Conservation (phyloP, 352 stramenopile genomes). For the Phytophthora tubulina region DNA sequence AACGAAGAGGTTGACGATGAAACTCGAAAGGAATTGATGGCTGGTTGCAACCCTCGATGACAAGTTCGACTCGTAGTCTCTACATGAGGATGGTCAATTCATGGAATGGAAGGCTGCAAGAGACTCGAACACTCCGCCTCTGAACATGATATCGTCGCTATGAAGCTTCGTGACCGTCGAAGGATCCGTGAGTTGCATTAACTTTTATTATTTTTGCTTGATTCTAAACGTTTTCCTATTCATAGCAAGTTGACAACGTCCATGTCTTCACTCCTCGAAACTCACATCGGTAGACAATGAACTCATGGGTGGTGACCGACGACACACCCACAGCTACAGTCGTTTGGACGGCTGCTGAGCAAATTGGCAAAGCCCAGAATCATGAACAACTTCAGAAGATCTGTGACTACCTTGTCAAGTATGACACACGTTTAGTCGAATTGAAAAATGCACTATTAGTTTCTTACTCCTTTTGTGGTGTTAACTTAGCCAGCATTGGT, state of each 20-base stretch:
- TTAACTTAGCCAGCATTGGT: constrained; percentile 66
- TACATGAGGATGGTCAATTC: constrained; percentile 13
- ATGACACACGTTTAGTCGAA: neutral
- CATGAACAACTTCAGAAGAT: constrained; percentile 62
- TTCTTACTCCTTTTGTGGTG: constrained; percentile 2
- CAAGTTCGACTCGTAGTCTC: constrained; percentile 11
- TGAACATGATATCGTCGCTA: constrained; percentile 26
- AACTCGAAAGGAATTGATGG: constrained; percentile 16
- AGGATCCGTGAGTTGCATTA: neutral
- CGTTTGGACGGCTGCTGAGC: constrained; percentile 62
- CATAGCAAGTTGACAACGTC: constrained; percentile 16
- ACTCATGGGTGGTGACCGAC: constrained; percentile 37
- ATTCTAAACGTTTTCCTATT: constrained; percentile 13
- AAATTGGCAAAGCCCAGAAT: constrained; percentile 62
- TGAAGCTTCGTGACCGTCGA: constrained; percentile 1
- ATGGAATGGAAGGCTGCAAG: constrained; percentile 23
- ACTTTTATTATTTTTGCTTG: neutral
- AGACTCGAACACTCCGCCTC: constrained; percentile 10
- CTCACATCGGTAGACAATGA: constrained; percentile 22
- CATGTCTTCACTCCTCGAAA: constrained; percentile 15
- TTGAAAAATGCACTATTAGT: too few species aligned
- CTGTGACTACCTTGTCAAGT: constrained; percentile 74
- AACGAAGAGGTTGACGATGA: neutral
- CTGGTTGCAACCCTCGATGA: constrained; percentile 18
- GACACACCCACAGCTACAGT: constrained; percentile 51